phyloP scores from a whole-genome alignment of 2,329 filamentous ascomycete species.

The Lachnellula occidentalis region DNA sequence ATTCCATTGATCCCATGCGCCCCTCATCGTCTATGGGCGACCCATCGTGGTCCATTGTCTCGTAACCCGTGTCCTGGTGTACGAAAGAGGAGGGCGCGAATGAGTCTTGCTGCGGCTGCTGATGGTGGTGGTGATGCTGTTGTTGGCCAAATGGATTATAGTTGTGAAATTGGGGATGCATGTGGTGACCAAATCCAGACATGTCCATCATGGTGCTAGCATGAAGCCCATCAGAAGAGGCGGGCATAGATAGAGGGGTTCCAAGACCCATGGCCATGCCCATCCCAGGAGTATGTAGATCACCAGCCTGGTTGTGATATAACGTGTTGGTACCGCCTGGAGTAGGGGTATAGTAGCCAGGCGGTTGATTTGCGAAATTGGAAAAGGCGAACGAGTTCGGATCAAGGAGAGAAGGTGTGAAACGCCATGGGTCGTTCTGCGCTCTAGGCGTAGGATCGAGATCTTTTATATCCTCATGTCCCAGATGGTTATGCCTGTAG shows the following conservation, averaged over 20 bases:
- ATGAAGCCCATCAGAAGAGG: slow-evolving; percentile 60
- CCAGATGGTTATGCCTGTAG: slow-evolving; percentile 25
- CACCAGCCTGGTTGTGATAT: slow-evolving; percentile 78
- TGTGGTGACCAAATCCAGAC: slow-evolving; percentile 52
- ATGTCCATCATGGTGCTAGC: slow-evolving; percentile 58
- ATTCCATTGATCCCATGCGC: slow-evolving; percentile 51
- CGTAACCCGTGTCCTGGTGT: slow-evolving; percentile 74
- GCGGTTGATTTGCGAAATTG: slow-evolving; percentile 70
- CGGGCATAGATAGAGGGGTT: slow-evolving; percentile 75
- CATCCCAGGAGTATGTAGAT: slow-evolving; percentile 80
- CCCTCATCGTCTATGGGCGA: slow-evolving; percentile 59
- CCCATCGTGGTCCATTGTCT: slow-evolving; percentile 70
- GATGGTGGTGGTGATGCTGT: slow-evolving; percentile 32
- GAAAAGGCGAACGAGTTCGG: slow-evolving; percentile 77
- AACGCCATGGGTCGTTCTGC: slow-evolving; percentile 75
- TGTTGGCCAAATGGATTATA: slow-evolving; percentile 67
- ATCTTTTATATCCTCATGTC: slow-evolving; percentile 52
- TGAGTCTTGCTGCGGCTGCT: slow-evolving; percentile 39
- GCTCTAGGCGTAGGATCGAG: slow-evolving; percentile 78
- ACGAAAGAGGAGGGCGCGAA: slow-evolving; percentile 78
- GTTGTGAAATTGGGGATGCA: slow-evolving; percentile 55
- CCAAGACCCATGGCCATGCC: slow-evolving; percentile 51
- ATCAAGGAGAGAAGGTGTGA: slow-evolving; percentile 85
- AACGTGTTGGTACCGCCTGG: slow-evolving; percentile 74
- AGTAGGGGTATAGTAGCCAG: slow-evolving; percentile 84